These are phyloP conservation scores for Tolypocladium amazonense DNA, from an alignment of 2,329 filamentous ascomycete genomes.

Conservation along the genomic window DNA sequence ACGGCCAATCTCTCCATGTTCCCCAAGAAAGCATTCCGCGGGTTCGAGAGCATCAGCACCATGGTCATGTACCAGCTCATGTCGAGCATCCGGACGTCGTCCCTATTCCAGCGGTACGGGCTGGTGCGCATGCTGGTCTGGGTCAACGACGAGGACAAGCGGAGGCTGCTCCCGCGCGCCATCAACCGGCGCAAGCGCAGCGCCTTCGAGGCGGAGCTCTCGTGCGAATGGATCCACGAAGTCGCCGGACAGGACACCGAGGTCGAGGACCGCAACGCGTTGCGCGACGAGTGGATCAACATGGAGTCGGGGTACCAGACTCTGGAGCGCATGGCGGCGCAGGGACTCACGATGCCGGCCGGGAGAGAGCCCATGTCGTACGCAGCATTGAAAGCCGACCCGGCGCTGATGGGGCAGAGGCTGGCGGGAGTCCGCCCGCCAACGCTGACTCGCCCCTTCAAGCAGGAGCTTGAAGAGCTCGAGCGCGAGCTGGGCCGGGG, in stretches of 20 bases:
- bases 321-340: slow-evolving; percentile 34
- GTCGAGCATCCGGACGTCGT: slow-evolving; percentile 42
- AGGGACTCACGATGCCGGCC: slow-evolving; percentile 30
- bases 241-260: slow-evolving; percentile 35
- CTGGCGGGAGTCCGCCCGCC: slow-evolving; percentile 20
- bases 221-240: slow-evolving; percentile 48
- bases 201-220: slow-evolving; percentile 48
- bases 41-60: slow-evolving; percentile 44
- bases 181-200: slow-evolving; percentile 44
- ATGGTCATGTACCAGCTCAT: slow-evolving; percentile 54
- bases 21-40: slow-evolving; percentile 36
- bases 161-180: slow-evolving; percentile 47
- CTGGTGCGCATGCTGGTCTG: slow-evolving; percentile 71
- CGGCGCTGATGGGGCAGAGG: slow-evolving; percentile 8
- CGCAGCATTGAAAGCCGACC: slow-evolving; percentile 11
- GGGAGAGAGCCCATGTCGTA: slow-evolving; percentile 28
- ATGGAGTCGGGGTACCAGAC: slow-evolving; percentile 28
- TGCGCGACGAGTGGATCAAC: slow-evolving; percentile 39
- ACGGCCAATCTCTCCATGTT: slow-evolving; percentile 54
- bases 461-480: slow-evolving; percentile 30
- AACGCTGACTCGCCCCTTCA: slow-evolving; percentile 26
- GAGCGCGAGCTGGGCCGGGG: slow-evolving; percentile 15
- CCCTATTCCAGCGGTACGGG: slow-evolving; percentile 64
- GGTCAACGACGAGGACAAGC: slow-evolving; percentile 50
- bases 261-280: slow-evolving; percentile 14